phyloP scores from a whole-genome alignment of 2,329 filamentous ascomycete genomes.

The Fusarium piperis region DNA sequence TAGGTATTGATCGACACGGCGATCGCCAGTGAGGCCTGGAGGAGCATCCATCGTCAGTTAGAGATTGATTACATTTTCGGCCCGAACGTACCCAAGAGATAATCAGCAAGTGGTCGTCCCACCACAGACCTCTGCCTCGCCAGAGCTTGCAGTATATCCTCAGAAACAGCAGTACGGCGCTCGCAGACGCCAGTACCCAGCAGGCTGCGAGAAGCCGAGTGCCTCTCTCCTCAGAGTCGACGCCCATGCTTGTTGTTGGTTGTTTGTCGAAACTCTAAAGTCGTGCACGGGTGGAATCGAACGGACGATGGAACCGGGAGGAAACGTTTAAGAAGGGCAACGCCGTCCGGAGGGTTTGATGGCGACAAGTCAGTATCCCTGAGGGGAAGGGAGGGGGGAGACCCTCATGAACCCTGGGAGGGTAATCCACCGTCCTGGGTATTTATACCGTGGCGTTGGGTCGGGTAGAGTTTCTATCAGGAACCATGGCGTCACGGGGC shows the following conservation, averaged over 20 bases:
- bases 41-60: not conserved
- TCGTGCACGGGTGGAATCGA: not conserved
- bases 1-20: constrained; percentile 46
- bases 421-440: constrained; percentile 7
- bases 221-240: constrained; percentile 36
- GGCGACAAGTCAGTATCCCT: constrained; percentile 20
- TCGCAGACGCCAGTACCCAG: constrained; percentile 42
- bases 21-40: constrained; percentile 41
- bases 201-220: constrained; percentile 43
- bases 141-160: constrained; percentile 51
- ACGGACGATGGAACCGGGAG: not conserved
- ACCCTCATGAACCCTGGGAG: constrained; percentile 1
- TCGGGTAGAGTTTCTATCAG: not conserved
- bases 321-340: not conserved
- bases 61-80: not conserved
- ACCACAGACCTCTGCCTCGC: constrained; percentile 49
- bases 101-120: constrained; percentile 51
- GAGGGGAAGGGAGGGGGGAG: not conserved
- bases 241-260: not conserved
- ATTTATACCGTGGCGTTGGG: constrained; percentile 18
- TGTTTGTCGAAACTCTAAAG: not conserved
- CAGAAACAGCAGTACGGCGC: constrained; percentile 42
- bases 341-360: not conserved
- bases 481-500: not conserved
- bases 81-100: constrained; percentile 46